Evolutionary conservation across 1,284 basidiomycete species (phyloP).

Genomic region (Ceratobasidium sp.): DNA sequence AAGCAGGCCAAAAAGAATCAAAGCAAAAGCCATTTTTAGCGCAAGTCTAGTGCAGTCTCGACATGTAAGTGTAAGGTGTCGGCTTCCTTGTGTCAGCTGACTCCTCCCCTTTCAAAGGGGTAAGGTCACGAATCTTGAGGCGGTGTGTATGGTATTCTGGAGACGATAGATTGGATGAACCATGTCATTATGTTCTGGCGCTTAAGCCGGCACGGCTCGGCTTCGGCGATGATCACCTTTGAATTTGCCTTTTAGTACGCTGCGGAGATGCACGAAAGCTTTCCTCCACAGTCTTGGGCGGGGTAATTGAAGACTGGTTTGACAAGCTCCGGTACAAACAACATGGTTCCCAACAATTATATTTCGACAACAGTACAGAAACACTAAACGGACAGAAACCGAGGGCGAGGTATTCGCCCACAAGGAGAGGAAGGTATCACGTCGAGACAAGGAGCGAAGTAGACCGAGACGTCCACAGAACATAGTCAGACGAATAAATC

Average conservation of each 20-base stretch:
- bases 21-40: constrained; percentile 7
- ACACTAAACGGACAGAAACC: constrained; percentile 1
- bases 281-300: no score
- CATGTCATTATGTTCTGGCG: constrained; percentile 1
- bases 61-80: constrained; percentile 32
- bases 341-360: constrained; percentile 25
- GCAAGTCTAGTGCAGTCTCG: constrained; percentile 5
- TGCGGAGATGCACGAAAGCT: no score
- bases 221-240: no score
- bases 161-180: constrained; percentile 1
- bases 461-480: constrained; percentile 21
- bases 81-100: constrained; percentile 26
- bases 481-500: constrained; percentile 31
- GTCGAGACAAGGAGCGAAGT: not conserved
- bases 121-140: constrained; percentile 4
- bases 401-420: not conserved
- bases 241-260: no score
- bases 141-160: constrained; percentile 6
- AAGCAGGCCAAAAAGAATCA: not conserved
- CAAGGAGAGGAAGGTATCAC: constrained; percentile 11
- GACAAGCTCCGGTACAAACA: constrained; percentile 22
- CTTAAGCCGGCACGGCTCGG: not conserved
- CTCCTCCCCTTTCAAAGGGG: constrained; percentile 25
- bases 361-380: constrained; percentile 39
- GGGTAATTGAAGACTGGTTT: not conserved